Conservation (phyloP, 2,329 filamentous ascomycete genomes). For the Fusarium agapanthi region DNA sequence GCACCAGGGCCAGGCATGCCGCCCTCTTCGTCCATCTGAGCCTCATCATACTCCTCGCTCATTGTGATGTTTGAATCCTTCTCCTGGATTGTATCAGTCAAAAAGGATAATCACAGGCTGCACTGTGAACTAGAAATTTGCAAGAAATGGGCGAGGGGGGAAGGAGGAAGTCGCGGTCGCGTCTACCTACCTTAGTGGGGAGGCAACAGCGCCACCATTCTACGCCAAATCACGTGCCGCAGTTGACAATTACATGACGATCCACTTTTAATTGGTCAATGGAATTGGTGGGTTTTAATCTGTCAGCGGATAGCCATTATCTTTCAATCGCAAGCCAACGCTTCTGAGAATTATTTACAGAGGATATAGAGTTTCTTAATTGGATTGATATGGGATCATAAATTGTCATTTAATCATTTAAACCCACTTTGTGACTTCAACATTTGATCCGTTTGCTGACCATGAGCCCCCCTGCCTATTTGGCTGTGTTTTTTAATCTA, state of each 20-base stretch:
- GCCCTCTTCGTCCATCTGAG: slow-evolving; percentile 72
- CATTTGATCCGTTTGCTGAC: background rate
- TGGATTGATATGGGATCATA: background rate
- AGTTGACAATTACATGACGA: background rate
- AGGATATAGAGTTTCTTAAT: background rate
- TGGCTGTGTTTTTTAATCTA: background rate
- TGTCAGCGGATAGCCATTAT: background rate
- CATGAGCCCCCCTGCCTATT: background rate
- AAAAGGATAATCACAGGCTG: background rate
- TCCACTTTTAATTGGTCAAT: background rate
- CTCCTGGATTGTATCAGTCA: background rate
- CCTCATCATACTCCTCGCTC: slow-evolving; percentile 71
- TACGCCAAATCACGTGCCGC: slow-evolving; percentile 52
- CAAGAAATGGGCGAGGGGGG: slow-evolving; percentile 18
- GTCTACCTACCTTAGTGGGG: slow-evolving; percentile 31
- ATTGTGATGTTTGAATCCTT: slow-evolving; percentile 44
- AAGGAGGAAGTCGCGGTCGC: slow-evolving; percentile 46
- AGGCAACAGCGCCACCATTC: slow-evolving; percentile 38
- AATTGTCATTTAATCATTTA: background rate
- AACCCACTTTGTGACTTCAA: background rate
- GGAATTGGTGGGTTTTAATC: background rate
- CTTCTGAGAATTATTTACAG: background rate
- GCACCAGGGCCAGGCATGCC: slow-evolving; percentile 84
- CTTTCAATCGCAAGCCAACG: background rate
- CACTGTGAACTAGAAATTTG: background rate